phyloP scores from a whole-genome alignment of 306 rosid species.

The Quercus wislizeni region DNA sequence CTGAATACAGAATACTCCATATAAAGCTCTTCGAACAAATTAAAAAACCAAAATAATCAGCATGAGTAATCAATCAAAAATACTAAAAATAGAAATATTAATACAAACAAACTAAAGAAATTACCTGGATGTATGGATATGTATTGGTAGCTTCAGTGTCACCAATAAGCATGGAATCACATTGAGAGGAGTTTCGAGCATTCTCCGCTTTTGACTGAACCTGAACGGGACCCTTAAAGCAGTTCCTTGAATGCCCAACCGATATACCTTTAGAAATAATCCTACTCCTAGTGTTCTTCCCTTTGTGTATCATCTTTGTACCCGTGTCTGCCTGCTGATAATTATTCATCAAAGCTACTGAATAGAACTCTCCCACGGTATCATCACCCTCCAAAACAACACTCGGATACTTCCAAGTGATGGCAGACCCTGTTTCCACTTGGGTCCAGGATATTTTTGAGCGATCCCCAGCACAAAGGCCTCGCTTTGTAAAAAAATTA shows the following conservation, averaged over 20 bases:
- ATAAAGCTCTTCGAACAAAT: neutral
- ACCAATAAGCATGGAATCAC: constrained; percentile 97
- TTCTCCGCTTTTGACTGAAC: constrained; percentile 81
- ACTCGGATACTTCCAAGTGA: constrained; percentile 95
- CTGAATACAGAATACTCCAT: neutral
- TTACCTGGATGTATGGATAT: constrained; percentile 87
- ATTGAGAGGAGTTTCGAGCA: constrained; percentile 85
- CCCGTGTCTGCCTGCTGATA: constrained; percentile 92
- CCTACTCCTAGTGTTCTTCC: constrained; percentile 86
- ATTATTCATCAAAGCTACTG: constrained; percentile 88
- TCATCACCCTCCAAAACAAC: constrained; percentile 94
- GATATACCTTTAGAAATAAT: constrained; percentile 94
- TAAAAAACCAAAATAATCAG: neutral
- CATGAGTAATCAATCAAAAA: neutral
- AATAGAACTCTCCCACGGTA: constrained; percentile 85
- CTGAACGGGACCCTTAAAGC: constrained; percentile 92
- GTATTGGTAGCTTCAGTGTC: constrained; percentile 91
- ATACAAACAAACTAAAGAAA: constrained; percentile 1
- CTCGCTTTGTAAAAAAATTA: constrained; percentile 87
- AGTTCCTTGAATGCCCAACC: constrained; percentile 78
- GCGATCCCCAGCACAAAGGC: constrained; percentile 69
- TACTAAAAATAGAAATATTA: neutral
- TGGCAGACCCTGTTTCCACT: constrained; percentile 91
- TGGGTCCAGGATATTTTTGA: constrained; percentile 94
- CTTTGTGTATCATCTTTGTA: constrained; percentile 95